phyloP scores from a whole-genome alignment of 305 asterid species.

The Euphrasia arctica region DNA sequence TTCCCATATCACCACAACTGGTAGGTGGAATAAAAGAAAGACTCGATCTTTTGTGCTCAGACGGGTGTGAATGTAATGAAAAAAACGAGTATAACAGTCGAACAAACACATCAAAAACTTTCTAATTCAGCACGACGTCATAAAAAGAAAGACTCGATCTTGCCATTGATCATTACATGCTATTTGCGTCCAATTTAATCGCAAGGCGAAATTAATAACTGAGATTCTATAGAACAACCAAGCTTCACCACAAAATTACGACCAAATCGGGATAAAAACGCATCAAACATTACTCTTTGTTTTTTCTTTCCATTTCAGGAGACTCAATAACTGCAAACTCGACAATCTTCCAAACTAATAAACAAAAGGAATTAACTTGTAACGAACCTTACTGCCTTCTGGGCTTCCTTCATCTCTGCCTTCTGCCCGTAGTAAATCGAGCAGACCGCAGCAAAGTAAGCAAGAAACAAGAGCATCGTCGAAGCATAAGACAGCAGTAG shows the following conservation, averaged over 20 bases:
- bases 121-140: background rate
- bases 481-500: slow-evolving; percentile 91
- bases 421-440: slow-evolving; percentile 63
- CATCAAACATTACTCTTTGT: background rate
- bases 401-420: slow-evolving; percentile 71
- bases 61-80: background rate
- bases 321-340: slow-evolving; percentile 13
- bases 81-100: background rate
- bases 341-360: slow-evolving; percentile 43
- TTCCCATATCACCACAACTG: no score
- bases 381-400: slow-evolving; percentile 68
- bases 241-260: background rate
- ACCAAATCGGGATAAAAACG: background rate
- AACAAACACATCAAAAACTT: background rate
- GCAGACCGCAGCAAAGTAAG: slow-evolving; percentile 70
- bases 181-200: background rate
- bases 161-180: background rate
- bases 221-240: slow-evolving; percentile 2
- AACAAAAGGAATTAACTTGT: slow-evolving; percentile 76
- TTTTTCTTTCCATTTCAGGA: slow-evolving; percentile 12
- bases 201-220: background rate
- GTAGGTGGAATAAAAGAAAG: no score
- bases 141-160: background rate
- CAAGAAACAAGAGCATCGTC: slow-evolving; percentile 74
- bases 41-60: background rate